A percentile compares a stretch with the other conserved stretches of the same genome.
Evolutionary conservation across 1,284 basidiomycete genomes (phyloP).

Genomic region (Flammula alnicola): DNA sequence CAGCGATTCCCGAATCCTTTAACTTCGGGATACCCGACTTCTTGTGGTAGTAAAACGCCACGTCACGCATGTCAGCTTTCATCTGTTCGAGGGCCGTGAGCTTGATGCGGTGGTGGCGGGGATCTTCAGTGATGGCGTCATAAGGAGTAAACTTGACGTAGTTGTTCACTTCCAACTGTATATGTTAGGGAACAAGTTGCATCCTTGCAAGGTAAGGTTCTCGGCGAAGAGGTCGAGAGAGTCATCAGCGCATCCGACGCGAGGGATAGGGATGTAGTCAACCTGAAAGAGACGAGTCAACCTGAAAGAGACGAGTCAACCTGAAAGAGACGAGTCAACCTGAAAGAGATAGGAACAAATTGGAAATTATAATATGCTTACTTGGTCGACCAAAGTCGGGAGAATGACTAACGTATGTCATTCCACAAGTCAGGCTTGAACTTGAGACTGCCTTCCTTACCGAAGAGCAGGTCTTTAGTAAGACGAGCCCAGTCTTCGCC

Average conservation of each 20-base stretch:
- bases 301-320: too few relatives aligned
- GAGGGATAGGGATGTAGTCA: conserved; percentile 90
- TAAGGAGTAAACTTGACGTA: conserved; percentile 86
- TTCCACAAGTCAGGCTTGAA: conserved; percentile 93
- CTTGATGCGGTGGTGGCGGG: conserved; percentile 73
- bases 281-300: conserved; percentile 56
- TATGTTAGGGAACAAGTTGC: conserved; percentile 84
- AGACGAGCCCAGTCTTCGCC: conserved; percentile 85
- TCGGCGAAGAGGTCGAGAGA: conserved; percentile 88
- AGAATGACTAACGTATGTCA: conserved; percentile 86
- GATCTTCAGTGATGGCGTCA: conserved; percentile 57
- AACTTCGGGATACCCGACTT: conserved; percentile 83
- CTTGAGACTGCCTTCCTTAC: conserved; percentile 82
- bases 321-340: too few relatives aligned
- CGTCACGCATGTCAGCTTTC: conserved; percentile 55
- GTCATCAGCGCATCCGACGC: conserved; percentile 89
- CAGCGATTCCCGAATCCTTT: conserved; percentile 89
- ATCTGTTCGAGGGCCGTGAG: conserved; percentile 83
- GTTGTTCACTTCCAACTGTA: conserved; percentile 85
- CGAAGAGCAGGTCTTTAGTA: conserved; percentile 82
- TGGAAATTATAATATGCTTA: conserved; percentile 33
- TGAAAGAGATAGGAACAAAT: neutral
- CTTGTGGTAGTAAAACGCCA: conserved; percentile 85
- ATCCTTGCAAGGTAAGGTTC: conserved; percentile 88
- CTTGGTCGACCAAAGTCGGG: conserved; percentile 77